These are phyloP conservation scores for Salix brachista DNA, from an alignment of 345 rosid genomes.

Conservation along the genomic window DNA sequence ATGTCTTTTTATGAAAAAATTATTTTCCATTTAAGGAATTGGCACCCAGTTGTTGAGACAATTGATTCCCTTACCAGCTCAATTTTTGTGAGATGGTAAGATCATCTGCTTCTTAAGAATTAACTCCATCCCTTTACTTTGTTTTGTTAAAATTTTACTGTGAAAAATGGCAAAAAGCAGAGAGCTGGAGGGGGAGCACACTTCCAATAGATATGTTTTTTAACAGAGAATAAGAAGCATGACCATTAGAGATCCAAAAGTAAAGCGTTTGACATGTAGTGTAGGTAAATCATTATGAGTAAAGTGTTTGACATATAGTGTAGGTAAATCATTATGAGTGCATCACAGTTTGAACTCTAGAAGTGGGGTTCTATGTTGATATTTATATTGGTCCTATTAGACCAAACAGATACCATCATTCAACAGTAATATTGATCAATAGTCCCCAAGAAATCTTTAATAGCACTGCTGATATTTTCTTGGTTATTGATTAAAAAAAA, in stretches of 20 bases:
- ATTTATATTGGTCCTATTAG: neutral
- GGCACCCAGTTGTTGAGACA: neutral
- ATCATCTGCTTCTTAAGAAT: neutral
- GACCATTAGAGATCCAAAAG: neutral
- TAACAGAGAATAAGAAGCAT: neutral
- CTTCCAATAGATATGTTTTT: neutral
- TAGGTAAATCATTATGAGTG: too few species aligned
- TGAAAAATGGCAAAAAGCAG: neutral
- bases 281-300: too few species aligned
- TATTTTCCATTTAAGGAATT: neutral
- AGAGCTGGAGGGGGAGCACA: neutral
- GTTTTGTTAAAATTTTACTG: neutral
- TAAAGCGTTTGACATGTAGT: neutral
- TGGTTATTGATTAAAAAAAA: neutral
- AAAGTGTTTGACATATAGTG: neutral
- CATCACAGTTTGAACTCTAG: neutral
- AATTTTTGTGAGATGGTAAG: neutral
- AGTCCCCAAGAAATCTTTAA: neutral
- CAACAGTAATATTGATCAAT: neutral
- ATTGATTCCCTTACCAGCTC: neutral
- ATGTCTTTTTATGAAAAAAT: neutral
- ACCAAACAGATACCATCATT: neutral
- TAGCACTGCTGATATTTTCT: neutral
- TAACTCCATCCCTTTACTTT: neutral
- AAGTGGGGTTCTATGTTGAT: neutral